Conservation (phyloP, 371 early-diverging fungal species). For the Catenaria anguillulae region DNA sequence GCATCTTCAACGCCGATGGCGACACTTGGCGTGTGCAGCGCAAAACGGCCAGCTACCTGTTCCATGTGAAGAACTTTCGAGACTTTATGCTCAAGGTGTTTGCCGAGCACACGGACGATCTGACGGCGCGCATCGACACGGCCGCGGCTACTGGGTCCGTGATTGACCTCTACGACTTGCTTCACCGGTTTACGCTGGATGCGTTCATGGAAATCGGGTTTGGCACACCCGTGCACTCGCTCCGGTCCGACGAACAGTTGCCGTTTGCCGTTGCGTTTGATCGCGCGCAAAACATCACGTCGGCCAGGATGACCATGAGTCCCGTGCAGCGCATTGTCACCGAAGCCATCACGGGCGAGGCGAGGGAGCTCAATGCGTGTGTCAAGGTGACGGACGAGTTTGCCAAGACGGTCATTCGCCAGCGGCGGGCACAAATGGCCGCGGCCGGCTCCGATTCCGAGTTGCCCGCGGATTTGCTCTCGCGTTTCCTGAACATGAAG, state of each 20-base stretch:
- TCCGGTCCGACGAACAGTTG: constrained; percentile 14
- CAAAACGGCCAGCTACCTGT: constrained; percentile 50
- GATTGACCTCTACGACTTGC: constrained; percentile 27
- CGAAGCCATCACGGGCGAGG: constrained; percentile 16
- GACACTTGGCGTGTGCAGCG: constrained; percentile 47
- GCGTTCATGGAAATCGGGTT: constrained; percentile 33
- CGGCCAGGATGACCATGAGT: not conserved
- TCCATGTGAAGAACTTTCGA: constrained; percentile 54
- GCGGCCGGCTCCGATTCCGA: not conserved
- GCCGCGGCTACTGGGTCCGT: not conserved
- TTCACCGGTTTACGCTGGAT: constrained; percentile 33
- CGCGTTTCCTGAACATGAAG: constrained; percentile 20
- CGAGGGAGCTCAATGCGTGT: constrained; percentile 10
- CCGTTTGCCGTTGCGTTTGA: constrained; percentile 43
- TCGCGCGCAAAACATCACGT: constrained; percentile 17
- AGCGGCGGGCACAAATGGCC: constrained; percentile 17
- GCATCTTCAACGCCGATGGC: constrained; percentile 57
- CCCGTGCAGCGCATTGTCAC: not conserved
- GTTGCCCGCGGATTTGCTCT: constrained; percentile 10
- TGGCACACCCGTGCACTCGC: constrained; percentile 21
- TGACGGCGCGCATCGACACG: constrained; percentile 7
- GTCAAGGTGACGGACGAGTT: constrained; percentile 22
- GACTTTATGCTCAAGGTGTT: constrained; percentile 30
- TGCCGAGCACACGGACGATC: not conserved
- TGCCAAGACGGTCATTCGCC: constrained; percentile 25